Percentiles rank a stretch among this genome's conserved stretches.
Conservation (phyloP, 805 yeast species). For the Candida gorgasii region DNA sequence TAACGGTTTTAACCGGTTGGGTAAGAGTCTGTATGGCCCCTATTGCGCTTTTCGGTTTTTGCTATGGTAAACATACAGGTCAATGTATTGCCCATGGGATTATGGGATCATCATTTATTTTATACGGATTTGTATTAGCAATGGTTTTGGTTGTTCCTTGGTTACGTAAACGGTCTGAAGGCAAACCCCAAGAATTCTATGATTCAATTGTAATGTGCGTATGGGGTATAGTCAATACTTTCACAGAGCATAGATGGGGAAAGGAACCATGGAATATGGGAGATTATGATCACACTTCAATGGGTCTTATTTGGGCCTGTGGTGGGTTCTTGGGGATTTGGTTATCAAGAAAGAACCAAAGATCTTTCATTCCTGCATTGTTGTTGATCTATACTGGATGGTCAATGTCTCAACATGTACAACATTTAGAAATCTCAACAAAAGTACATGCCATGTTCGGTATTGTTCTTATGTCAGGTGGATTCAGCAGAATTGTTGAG, state of each 20-base stretch:
- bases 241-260: slow-evolving; percentile 97
- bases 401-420: slow-evolving; percentile 91
- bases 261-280: slow-evolving; percentile 85
- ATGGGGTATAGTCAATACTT: slow-evolving; percentile 94
- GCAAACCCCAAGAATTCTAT: slow-evolving; percentile 67
- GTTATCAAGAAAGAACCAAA: slow-evolving; percentile 57
- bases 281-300: slow-evolving; percentile 91
- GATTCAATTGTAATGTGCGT: slow-evolving; percentile 77
- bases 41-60: slow-evolving; percentile 82
- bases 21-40: slow-evolving; percentile 79
- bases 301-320: slow-evolving; percentile 97
- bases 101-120: slow-evolving; percentile 88
- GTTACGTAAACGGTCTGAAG: slow-evolving; percentile 49
- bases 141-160: slow-evolving; percentile 73
- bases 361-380: slow-evolving; percentile 79
- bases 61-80: slow-evolving; percentile 81
- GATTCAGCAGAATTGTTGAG: slow-evolving; percentile 73
- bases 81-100: slow-evolving; percentile 97
- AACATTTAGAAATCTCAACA: slow-evolving; percentile 73
- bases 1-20: slow-evolving; percentile 65
- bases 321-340: slow-evolving; percentile 87
- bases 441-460: slow-evolving; percentile 90
- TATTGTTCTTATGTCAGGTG: slow-evolving; percentile 73
- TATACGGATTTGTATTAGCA: slow-evolving; percentile 72
- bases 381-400: slow-evolving; percentile 87